A percentile compares a stretch with the other conserved stretches of the same genome.
phyloP scores from a whole-genome alignment of 1,284 basidiomycete genomes.

The Ustilago sp. region DNA sequence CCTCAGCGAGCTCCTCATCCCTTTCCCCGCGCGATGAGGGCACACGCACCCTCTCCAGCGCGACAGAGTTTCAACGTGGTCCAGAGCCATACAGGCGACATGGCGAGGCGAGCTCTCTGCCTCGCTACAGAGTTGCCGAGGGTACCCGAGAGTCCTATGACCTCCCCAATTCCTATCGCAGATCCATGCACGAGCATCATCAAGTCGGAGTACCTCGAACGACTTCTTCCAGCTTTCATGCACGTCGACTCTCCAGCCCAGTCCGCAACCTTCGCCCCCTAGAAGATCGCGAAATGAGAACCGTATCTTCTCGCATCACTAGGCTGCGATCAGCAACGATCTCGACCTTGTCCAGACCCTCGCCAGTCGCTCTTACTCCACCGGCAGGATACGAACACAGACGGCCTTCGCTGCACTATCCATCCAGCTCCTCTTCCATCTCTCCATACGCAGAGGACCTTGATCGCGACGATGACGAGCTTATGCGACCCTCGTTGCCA shows the following conservation, averaged over 20 bases:
- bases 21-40: slow-evolving; percentile 8
- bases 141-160: neutral
- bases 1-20: slow-evolving; percentile 15
- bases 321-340: slow-evolving; percentile 32
- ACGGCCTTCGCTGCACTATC: neutral
- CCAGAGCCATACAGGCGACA: neutral
- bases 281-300: neutral
- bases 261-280: neutral
- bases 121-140: slow-evolving; percentile 1
- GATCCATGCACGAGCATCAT: neutral
- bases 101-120: neutral
- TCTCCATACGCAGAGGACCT: neutral
- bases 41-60: slow-evolving; percentile 5
- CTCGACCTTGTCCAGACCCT: slow-evolving; percentile 9
- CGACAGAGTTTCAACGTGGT: slow-evolving; percentile 1
- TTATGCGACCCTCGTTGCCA: slow-evolving; percentile 10
- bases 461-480: neutral
- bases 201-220: neutral
- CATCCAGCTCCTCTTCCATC: slow-evolving; percentile 1
- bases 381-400: neutral
- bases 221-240: neutral
- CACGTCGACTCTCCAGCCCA: slow-evolving; percentile 19
- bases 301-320: neutral
- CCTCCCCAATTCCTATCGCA: neutral
- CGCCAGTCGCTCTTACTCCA: neutral